Percentiles rank a stretch among this genome's conserved stretches.
Evolutionary conservation across 768 basidiomycete genomes (phyloP).

Genomic region (Clavaria fumosa): DNA sequence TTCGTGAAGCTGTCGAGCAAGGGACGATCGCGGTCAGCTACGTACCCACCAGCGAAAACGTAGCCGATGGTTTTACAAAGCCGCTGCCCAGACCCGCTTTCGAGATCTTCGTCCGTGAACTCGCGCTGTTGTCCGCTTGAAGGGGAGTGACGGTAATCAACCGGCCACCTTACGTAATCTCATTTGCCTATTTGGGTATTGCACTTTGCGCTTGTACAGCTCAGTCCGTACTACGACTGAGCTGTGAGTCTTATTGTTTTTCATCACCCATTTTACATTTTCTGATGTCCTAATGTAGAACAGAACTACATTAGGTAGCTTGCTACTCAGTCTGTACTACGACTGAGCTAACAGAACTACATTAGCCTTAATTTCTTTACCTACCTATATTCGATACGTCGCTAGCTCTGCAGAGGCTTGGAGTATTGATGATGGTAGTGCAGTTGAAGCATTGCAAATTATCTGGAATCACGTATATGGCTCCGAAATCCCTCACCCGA

Average conservation of each 20-base stretch:
- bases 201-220: slow-evolving; percentile 11
- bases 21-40: slow-evolving; percentile 5
- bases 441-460: slow-evolving; percentile 1
- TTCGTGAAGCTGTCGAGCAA: slow-evolving; percentile 13
- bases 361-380: too few relatives aligned
- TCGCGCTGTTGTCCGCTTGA: neutral
- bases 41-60: slow-evolving; percentile 6
- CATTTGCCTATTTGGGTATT: slow-evolving; percentile 6
- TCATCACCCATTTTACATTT: slow-evolving; percentile 13
- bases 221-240: slow-evolving; percentile 9
- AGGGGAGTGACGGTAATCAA: slow-evolving; percentile 1
- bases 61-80: slow-evolving; percentile 17
- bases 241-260: slow-evolving; percentile 10
- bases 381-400: slow-evolving; percentile 1
- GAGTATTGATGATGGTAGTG: neutral
- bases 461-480: neutral
- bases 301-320: too few relatives aligned
- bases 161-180: neutral
- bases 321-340: too few relatives aligned
- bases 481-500: neutral
- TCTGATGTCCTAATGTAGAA: too few relatives aligned
- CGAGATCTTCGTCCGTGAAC: neutral
- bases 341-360: too few relatives aligned
- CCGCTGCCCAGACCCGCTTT: slow-evolving; percentile 6
- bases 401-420: neutral